Percentiles rank a stretch among this genome's conserved stretches.
Evolutionary conservation across 2,329 filamentous ascomycete genomes (phyloP).

Genomic region (Neofusicoccum umdonicola): DNA sequence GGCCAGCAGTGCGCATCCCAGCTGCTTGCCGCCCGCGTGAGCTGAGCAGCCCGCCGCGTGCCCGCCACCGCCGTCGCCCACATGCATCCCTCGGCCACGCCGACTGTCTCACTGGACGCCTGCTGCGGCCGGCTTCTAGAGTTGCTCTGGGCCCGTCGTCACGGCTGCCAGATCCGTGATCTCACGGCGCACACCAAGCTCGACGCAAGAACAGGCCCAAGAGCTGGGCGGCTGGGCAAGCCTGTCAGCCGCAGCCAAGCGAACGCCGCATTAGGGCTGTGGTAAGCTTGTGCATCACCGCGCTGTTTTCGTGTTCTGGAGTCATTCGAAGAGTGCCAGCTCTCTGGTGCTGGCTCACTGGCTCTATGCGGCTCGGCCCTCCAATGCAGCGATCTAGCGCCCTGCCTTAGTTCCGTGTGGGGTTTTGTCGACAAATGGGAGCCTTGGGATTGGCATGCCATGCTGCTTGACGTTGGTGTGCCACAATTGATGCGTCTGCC

Average conservation of each 20-base stretch:
- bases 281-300: background rate
- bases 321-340: background rate
- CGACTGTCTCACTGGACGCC: background rate
- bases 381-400: background rate
- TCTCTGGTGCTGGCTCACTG: background rate
- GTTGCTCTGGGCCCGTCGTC: background rate
- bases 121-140: background rate
- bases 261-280: slow-evolving; percentile 2
- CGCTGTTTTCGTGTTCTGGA: slow-evolving; percentile 1
- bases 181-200: slow-evolving; percentile 5
- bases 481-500: background rate
- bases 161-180: background rate
- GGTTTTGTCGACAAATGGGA: background rate
- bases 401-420: background rate
- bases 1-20: background rate
- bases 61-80: background rate
- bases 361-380: background rate
- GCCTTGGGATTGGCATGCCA: background rate
- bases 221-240: slow-evolving; percentile 4
- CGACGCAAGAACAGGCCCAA: background rate
- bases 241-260: background rate
- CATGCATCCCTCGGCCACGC: background rate
- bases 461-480: background rate
- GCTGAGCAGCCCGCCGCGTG: background rate
- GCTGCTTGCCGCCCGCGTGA: background rate